These are phyloP conservation scores for Colletotrichum sansevieriae DNA, from an alignment of 2,329 filamentous ascomycete species.

Conservation along the genomic window DNA sequence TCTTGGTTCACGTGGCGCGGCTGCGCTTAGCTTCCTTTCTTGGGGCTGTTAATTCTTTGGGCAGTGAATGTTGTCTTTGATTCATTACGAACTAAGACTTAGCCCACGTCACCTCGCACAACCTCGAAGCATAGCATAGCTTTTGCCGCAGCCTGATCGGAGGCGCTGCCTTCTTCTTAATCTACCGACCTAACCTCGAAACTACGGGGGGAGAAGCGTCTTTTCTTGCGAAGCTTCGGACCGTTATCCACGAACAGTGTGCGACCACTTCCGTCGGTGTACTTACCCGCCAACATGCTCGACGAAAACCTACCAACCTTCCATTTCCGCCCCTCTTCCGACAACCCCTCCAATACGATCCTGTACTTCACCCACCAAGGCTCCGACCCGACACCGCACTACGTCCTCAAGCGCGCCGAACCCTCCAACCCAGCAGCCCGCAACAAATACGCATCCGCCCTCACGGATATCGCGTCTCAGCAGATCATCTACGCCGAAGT, in stretches of 20 bases:
- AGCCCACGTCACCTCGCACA: constrained; percentile 38
- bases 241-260: neutral
- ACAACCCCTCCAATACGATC: constrained; percentile 68
- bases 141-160: constrained; percentile 18
- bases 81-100: constrained; percentile 20
- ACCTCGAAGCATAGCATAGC: neutral
- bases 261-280: neutral
- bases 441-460: constrained; percentile 88
- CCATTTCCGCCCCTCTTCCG: constrained; percentile 64
- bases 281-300: constrained; percentile 70
- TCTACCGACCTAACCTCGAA: constrained; percentile 5
- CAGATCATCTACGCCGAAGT: constrained; percentile 91
- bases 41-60: constrained; percentile 9
- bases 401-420: constrained; percentile 82
- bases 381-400: constrained; percentile 82
- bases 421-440: constrained; percentile 76
- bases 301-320: constrained; percentile 93
- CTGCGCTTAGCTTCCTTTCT: neutral
- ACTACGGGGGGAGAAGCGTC: neutral
- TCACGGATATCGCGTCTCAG: constrained; percentile 84
- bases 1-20: neutral
- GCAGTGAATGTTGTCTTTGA: constrained; percentile 27
- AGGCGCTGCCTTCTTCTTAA: constrained; percentile 1
- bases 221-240: neutral
- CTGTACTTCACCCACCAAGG: constrained; percentile 78